Percentiles rank a stretch among this genome's conserved stretches.
Evolutionary conservation across 1,284 basidiomycete species (phyloP).

Genomic region (Sanghuangporus sanghuang): DNA sequence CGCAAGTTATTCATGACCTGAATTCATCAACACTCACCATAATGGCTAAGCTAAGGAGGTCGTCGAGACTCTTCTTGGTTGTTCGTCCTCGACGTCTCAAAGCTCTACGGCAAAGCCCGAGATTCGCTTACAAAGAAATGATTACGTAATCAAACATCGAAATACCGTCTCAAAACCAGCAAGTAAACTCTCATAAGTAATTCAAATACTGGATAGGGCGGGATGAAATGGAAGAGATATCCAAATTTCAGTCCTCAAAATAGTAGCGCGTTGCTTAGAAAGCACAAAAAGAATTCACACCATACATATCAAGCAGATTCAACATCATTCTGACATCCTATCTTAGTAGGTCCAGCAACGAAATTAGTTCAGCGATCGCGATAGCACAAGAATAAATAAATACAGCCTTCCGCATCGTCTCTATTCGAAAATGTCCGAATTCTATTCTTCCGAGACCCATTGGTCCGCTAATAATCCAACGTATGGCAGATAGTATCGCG

Average conservation of each 20-base stretch:
- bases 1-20: not conserved
- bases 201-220: too few relatives aligned
- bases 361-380: not conserved
- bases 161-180: too few relatives aligned
- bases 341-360: not conserved
- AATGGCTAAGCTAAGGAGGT: not conserved
- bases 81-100: not conserved
- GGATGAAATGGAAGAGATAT: not conserved
- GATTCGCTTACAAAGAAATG: not conserved
- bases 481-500: constrained; percentile 59
- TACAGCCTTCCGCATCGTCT: not conserved
- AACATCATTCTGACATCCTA: not conserved
- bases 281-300: too few relatives aligned
- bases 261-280: too few relatives aligned
- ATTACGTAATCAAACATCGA: not conserved
- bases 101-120: not conserved
- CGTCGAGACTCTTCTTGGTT: constrained; percentile 7
- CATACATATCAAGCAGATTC: not conserved
- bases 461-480: constrained; percentile 68
- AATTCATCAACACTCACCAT: constrained; percentile 11
- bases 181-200: not conserved
- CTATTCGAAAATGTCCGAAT: not conserved
- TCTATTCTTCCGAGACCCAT: constrained; percentile 68
- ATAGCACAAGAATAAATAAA: not conserved
- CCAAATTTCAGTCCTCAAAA: too few relatives aligned